phyloP scores from a whole-genome alignment of 495 filamentous ascomycete species.

The Aspergillus biplanus region DNA sequence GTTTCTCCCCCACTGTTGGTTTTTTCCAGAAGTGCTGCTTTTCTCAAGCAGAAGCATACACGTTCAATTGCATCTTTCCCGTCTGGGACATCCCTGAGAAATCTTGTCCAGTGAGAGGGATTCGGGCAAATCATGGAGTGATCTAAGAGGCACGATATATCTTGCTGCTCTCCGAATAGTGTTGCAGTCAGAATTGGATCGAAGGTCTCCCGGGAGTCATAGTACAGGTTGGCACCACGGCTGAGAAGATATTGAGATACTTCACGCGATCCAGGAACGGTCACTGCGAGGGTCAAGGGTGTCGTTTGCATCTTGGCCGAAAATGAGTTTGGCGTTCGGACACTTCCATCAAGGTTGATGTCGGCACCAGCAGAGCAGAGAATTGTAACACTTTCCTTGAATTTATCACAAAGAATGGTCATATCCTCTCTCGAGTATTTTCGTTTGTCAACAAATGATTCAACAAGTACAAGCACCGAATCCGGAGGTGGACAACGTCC shows the following conservation, averaged over 20 bases:
- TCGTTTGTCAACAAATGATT: too few relatives aligned
- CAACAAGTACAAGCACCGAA: too few relatives aligned
- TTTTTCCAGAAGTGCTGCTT: constrained; percentile 1
- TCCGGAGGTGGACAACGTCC: too few relatives aligned
- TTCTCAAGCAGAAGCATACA: background rate
- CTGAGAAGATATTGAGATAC: background rate
- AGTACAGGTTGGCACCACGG: background rate
- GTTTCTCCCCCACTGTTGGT: constrained; percentile 3
- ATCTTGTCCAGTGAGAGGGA: constrained; percentile 1
- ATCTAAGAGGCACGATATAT: background rate
- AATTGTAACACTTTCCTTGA: too few relatives aligned
- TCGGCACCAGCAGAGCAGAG: too few relatives aligned
- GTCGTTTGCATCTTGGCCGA: too few relatives aligned
- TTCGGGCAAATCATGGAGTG: background rate
- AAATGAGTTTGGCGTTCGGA: too few relatives aligned
- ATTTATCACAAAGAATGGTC: too few relatives aligned
- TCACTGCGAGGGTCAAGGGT: too few relatives aligned
- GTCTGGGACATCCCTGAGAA: background rate
- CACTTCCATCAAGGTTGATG: too few relatives aligned
- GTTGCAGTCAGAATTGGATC: constrained; percentile 9
- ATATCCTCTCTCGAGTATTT: too few relatives aligned
- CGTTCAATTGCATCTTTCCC: background rate
- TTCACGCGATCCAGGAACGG: background rate
- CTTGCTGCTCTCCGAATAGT: background rate
- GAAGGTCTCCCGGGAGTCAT: background rate